A percentile compares a stretch with the other conserved stretches of the same genome.
Conservation (phyloP, 2,329 filamentous ascomycete genomes). For the Coleophoma eucalyptorum region DNA sequence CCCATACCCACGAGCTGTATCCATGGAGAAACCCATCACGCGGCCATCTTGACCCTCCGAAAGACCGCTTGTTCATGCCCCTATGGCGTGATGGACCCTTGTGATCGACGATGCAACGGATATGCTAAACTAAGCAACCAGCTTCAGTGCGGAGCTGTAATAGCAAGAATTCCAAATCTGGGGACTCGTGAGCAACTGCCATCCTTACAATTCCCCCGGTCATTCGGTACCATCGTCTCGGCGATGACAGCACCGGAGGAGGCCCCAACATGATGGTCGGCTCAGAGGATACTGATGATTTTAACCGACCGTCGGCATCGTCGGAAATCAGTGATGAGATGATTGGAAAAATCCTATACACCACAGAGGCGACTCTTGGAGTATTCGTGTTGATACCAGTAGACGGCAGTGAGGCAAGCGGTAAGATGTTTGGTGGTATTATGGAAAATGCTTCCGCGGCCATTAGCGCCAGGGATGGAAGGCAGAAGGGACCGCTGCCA, state of each 20-base stretch:
- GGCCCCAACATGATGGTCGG: slow-evolving; percentile 7
- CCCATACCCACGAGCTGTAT: slow-evolving; percentile 6
- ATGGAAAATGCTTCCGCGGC: slow-evolving; percentile 22
- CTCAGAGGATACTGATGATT: slow-evolving; percentile 6
- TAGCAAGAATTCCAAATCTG: slow-evolving; percentile 2
- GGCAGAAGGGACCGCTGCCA: slow-evolving; percentile 26
- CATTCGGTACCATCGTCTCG: neutral
- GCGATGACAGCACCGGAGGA: slow-evolving; percentile 14
- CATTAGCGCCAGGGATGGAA: slow-evolving; percentile 27
- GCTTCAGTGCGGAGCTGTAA: neutral
- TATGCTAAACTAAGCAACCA: slow-evolving; percentile 2
- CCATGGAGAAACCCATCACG: slow-evolving; percentile 5
- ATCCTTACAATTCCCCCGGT: slow-evolving; percentile 7
- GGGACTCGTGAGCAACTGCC: slow-evolving; percentile 7
- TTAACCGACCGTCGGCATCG: slow-evolving; percentile 22
- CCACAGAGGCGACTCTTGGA: slow-evolving; percentile 15
- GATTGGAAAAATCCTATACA: slow-evolving; percentile 22
- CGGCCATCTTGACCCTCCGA: slow-evolving; percentile 3
- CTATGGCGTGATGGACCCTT: slow-evolving; percentile 3
- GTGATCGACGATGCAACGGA: slow-evolving; percentile 4
- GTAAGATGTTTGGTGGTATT: slow-evolving; percentile 16
- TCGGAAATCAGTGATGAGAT: slow-evolving; percentile 26
- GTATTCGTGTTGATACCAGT: slow-evolving; percentile 26
- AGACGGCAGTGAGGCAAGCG: slow-evolving; percentile 21
- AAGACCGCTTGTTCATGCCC: neutral